A percentile compares a stretch with the other conserved stretches of the same genome.
These are phyloP conservation scores for Quercus rubra DNA, from an alignment of 306 rosid genomes.

Conservation along the genomic window DNA sequence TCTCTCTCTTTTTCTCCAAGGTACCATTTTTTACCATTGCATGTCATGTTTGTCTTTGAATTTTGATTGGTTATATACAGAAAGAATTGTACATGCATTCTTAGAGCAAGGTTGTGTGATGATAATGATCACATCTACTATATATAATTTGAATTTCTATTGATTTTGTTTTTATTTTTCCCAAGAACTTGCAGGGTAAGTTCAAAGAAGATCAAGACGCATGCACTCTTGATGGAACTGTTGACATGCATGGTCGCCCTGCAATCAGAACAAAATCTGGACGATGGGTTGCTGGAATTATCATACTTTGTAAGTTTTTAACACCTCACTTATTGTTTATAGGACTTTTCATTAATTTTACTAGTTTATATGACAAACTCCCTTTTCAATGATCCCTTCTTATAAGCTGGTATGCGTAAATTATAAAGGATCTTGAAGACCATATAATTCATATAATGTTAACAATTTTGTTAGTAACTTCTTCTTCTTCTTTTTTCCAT, in stretches of 20 bases:
- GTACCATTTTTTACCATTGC: neutral
- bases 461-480: too few relatives aligned
- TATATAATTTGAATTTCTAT: neutral
- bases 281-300: constrained; percentile 82
- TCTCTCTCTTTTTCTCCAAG: neutral
- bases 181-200: constrained; percentile 29
- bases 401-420: neutral
- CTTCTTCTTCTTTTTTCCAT: too few relatives aligned
- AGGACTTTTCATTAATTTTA: neutral
- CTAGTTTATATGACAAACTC: neutral
- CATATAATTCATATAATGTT: neutral
- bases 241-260: constrained; percentile 74
- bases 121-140: constrained; percentile 1
- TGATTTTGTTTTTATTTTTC: neutral
- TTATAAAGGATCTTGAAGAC: neutral
- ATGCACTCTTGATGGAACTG: constrained; percentile 78
- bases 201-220: constrained; percentile 53
- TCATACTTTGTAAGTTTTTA: constrained; percentile 70
- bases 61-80: neutral
- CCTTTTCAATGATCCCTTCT: too few relatives aligned
- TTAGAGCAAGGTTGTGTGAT: neutral
- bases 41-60: neutral
- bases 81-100: neutral
- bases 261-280: constrained; percentile 87
- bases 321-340: neutral